A percentile compares a stretch with the other conserved stretches of the same genome.
phyloP scores from a whole-genome alignment of 208 protist genomes.

The Angomonas ambiguus region DNA sequence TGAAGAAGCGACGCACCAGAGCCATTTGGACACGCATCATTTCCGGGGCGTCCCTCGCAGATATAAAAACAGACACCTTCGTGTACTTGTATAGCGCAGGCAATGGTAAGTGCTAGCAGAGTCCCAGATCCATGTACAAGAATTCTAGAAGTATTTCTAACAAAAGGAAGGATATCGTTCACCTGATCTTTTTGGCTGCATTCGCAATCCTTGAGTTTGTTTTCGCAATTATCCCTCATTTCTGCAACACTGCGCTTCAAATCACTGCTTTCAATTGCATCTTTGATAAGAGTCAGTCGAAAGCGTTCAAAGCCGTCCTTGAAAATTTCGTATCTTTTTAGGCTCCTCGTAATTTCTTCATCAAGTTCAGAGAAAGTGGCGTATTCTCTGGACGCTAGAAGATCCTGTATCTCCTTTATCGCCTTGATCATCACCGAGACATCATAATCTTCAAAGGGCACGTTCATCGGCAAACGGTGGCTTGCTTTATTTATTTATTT shows the following conservation, averaged over 20 bases:
- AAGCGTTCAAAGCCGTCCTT: constrained; percentile 82
- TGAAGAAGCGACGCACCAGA: constrained; percentile 47
- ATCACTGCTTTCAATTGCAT: constrained; percentile 45
- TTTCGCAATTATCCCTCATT: constrained; percentile 64
- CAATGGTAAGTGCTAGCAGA: constrained; percentile 70
- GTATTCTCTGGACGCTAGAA: constrained; percentile 50
- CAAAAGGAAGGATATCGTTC: constrained; percentile 83
- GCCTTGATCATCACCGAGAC: constrained; percentile 65
- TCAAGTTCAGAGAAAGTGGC: constrained; percentile 81
- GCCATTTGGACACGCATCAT: constrained; percentile 42
- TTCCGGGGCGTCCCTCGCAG: constrained; percentile 63
- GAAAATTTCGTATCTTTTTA: constrained; percentile 62
- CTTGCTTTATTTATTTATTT: neutral
- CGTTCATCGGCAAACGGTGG: too few relatives aligned
- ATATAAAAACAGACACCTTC: constrained; percentile 86
- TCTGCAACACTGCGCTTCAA: constrained; percentile 47
- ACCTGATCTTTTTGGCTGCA: constrained; percentile 77
- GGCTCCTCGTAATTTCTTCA: constrained; percentile 58
- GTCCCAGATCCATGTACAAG: constrained; percentile 79
- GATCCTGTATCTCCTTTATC: constrained; percentile 57
- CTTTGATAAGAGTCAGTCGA: constrained; percentile 54
- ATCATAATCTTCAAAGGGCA: constrained; percentile 76
- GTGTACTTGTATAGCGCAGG: constrained; percentile 69
- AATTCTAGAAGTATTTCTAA: constrained; percentile 68
- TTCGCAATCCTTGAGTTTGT: constrained; percentile 51